Conservation (phyloP, 805 yeast species). For the Barnettozyma pratensis region DNA sequence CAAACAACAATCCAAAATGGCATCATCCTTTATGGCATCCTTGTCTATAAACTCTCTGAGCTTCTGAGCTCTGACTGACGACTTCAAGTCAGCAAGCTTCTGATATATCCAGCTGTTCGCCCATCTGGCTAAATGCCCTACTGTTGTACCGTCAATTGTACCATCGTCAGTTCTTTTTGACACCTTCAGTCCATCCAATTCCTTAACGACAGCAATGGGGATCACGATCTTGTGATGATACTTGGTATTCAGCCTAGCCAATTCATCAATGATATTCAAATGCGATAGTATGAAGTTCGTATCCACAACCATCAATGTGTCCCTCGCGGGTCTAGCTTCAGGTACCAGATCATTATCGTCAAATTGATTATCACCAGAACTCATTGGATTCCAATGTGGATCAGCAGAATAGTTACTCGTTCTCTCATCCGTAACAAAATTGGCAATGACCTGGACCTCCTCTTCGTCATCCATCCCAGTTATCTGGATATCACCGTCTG, state of each 20-base stretch:
- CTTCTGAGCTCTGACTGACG: slow-evolving; percentile 62
- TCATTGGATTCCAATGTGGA: background rate
- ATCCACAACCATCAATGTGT: slow-evolving; percentile 58
- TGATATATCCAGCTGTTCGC: slow-evolving; percentile 77
- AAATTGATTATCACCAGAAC: background rate
- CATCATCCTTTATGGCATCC: slow-evolving; percentile 58
- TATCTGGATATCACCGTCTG: slow-evolving; percentile 42
- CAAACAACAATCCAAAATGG: slow-evolving; percentile 80
- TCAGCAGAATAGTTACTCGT: background rate
- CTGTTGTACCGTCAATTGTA: slow-evolving; percentile 25
- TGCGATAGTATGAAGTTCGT: slow-evolving; percentile 81
- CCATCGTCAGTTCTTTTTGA: slow-evolving; percentile 24
- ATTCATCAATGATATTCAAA: slow-evolving; percentile 48
- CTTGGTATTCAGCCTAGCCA: slow-evolving; percentile 35
- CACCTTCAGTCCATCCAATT: slow-evolving; percentile 77
- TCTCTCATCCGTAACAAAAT: slow-evolving; percentile 30
- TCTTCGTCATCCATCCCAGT: slow-evolving; percentile 40
- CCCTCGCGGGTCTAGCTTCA: slow-evolving; percentile 6
- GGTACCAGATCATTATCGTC: slow-evolving; percentile 8
- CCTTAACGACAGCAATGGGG: slow-evolving; percentile 67
- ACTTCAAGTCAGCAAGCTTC: slow-evolving; percentile 45
- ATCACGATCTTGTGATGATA: slow-evolving; percentile 52
- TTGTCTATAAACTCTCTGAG: slow-evolving; percentile 46
- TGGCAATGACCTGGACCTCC: slow-evolving; percentile 39
- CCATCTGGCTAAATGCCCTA: slow-evolving; percentile 57